A percentile compares a stretch with the other conserved stretches of the same genome.
These are phyloP conservation scores for Bruguiera parviflora DNA, from an alignment of 345 rosid genomes.

Conservation along the genomic window DNA sequence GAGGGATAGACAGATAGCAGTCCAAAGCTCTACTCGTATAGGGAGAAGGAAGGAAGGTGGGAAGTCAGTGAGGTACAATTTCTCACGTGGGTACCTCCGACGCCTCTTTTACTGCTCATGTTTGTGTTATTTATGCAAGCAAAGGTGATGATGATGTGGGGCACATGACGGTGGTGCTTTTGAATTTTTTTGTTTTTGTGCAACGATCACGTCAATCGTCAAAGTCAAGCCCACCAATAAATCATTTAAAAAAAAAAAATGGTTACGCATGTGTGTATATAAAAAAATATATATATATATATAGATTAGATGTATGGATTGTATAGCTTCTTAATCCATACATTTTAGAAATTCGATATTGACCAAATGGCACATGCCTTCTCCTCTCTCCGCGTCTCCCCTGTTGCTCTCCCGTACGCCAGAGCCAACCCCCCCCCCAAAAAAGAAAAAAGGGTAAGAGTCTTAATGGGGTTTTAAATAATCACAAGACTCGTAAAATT, in stretches of 20 bases:
- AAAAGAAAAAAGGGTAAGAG: too few species aligned
- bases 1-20: too few species aligned
- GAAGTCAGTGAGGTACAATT: neutral
- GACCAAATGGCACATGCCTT: constrained; percentile 2
- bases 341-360: neutral
- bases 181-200: neutral
- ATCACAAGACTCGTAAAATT: too few species aligned
- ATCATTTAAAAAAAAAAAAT: constrained; percentile 17
- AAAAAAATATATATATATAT: too few species aligned
- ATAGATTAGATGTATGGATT: neutral
- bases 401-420: too few species aligned
- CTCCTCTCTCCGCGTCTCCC: too few species aligned
- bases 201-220: neutral
- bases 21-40: constrained; percentile 2
- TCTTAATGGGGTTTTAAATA: too few species aligned
- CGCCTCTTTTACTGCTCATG: neutral
- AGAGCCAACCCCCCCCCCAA: too few species aligned
- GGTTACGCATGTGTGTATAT: neutral
- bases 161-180: constrained; percentile 14
- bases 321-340: neutral
- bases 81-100: neutral
- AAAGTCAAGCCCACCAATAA: constrained; percentile 31
- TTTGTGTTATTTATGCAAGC: too few species aligned
- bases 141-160: neutral
- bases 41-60: neutral